Evolutionary conservation across 2,329 filamentous ascomycete species (phyloP), one percentile per base, ranked within the genome.

Genomic region (Fusarium falciforme): DNA sequence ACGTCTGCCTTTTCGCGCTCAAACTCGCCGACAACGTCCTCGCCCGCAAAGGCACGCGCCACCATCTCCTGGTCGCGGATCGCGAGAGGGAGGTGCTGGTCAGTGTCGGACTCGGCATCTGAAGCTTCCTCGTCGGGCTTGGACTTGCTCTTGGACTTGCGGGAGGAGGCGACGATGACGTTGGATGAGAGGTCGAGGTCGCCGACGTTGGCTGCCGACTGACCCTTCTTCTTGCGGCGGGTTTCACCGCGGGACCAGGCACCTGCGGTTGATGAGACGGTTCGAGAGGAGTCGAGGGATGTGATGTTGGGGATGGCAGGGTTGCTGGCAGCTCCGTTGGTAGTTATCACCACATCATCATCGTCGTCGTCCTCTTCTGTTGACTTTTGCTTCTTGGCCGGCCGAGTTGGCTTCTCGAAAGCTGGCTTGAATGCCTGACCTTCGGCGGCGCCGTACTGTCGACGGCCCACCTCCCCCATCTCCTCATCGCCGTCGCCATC

Each of bases 41-140:
- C 95, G 47, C 94, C 95, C 3, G 95, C 96, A 82, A 99, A 98
- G 6, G 94, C 95, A 75, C 91, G 89, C 72, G 93, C 92, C 66
- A 97, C 92, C 67, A 97, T 90, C 42, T 92, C 90, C 73, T 89
- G 86, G 76, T 92, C 89, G 59, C 86, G 86, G 76, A 91, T 87
- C 25, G 88, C 87, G 62, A 92, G 84, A 2, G 89, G 89, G 2
- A 91, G 83, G 72, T 89, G 86, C 58, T 85, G 80, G 22, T 86
- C 84, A 78, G 70, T 85, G 31, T 89, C 89, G 3, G 84, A 86
- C 14, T 84, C 84, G 8, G 75, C 77, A 25, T 81, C 82, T 35
- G 68, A 73, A 66, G 29, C 40, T 25, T 84, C 81, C 58, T 82
- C 83, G 3, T 78, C 80, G 16, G 69, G 44, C 38, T 79, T 78